Base-by-base conservation (phyloP, 73 alveolate species). In the Symbiodinium natans region DNA sequence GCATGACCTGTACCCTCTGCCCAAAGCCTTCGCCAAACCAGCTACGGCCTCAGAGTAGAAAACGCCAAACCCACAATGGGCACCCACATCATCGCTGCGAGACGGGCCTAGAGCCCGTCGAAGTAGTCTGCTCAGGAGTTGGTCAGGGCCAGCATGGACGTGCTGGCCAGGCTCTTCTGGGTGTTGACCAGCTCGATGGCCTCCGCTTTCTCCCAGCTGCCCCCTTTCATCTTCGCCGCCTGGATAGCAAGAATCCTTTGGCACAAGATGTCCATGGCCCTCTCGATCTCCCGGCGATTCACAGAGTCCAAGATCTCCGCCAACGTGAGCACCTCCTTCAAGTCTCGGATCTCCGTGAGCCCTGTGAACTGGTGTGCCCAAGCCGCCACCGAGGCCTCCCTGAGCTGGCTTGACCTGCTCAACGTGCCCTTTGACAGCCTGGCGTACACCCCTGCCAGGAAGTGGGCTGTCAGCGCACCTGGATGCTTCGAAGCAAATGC, bases 181-280 rank as follows among this genome's bases (percentile, higher is more conserved):
- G 71, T 38, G 86, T 63, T 40, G 54, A 92, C 21, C 41, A 92
- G 63, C 41, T 92, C 98, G 25, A 92, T 9, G 29, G 75, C 82
- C 63, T 92, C 98, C 34, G 98, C 98, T 29, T 75, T 73, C 59
- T 71, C 98, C 98, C 98, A 92, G 33, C 63, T 41, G 48, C 98
- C 90, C 0, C 90, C 90, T 25, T 92, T 92, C 48, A 25, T 13
- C 41, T 74, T 41, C 33, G 98, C 98, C 25, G 92, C 39, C 63
- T 92, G 98, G n/a, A 87, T 87, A 3, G 94, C 83, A 4, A 87
- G 19, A 43, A 89, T 68, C 10, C 95, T 77, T 27, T 89, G 86
- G 36, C 63, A 34, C 1, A 59, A 10, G 41, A 46, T 38, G 85
- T 89, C 96, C 87, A 89, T 29, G 23, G 77, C 75, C 36, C 86